phyloP scores from a whole-genome alignment of 306 rosid species.

The Casuarina glauca region DNA sequence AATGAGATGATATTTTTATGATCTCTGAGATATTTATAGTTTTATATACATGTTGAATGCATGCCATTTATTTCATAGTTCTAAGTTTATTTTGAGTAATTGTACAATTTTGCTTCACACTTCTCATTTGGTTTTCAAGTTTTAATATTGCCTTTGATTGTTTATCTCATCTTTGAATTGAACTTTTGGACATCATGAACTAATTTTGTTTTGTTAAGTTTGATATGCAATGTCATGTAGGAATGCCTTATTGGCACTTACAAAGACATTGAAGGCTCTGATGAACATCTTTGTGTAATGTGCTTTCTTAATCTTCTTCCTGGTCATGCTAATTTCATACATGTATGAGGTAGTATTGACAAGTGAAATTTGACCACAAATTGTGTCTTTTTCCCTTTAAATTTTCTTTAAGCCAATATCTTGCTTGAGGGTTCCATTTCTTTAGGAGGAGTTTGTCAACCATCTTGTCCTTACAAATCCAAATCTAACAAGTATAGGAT shows the following conservation, averaged over 20 bases:
- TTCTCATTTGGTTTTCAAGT: neutral
- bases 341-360: too few species aligned
- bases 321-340: slow-evolving; percentile 80
- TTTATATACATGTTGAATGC: neutral
- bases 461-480: slow-evolving; percentile 82
- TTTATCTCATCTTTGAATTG: too few species aligned
- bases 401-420: too few species aligned
- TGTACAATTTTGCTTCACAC: neutral
- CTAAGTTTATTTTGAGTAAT: neutral
- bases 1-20: neutral
- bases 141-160: too few species aligned
- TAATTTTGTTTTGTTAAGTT: slow-evolving; percentile 3
- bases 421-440: too few species aligned
- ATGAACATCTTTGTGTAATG: slow-evolving; percentile 70
- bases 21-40: neutral
- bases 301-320: slow-evolving; percentile 94
- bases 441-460: slow-evolving; percentile 71
- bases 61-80: neutral
- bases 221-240: slow-evolving; percentile 45
- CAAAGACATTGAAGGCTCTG: slow-evolving; percentile 86
- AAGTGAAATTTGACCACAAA: too few species aligned
- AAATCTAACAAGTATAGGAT: slow-evolving; percentile 86
- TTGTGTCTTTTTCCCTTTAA: too few species aligned
- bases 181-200: neutral
- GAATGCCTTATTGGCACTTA: slow-evolving; percentile 98